These are phyloP conservation scores for Rhizophora mangle DNA, from an alignment of 345 rosid genomes.

Conservation along the genomic window DNA sequence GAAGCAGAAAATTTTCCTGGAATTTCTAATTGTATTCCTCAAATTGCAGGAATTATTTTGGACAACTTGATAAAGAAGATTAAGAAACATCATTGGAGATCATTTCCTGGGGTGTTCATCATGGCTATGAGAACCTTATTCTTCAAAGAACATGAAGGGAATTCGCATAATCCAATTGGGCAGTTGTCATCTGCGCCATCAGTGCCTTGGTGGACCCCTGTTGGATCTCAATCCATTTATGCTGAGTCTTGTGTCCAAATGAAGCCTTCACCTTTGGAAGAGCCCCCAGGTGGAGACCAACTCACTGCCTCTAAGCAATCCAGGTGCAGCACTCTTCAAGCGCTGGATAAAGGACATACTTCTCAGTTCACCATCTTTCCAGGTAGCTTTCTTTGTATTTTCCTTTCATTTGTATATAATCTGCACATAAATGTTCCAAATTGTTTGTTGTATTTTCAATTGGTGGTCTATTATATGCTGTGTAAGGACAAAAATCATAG, in stretches of 20 bases:
- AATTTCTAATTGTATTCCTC: background rate
- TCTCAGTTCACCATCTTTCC: slow-evolving; percentile 58
- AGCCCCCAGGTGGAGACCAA: slow-evolving; percentile 29
- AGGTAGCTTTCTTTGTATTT: slow-evolving; percentile 35
- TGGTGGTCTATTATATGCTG: no score
- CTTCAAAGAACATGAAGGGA: slow-evolving; percentile 65
- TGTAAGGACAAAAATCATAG: no score
- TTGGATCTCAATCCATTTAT: slow-evolving; percentile 49
- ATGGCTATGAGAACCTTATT: slow-evolving; percentile 76
- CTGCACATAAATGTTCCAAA: background rate
- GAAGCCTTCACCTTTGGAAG: slow-evolving; percentile 43
- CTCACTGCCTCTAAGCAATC: slow-evolving; percentile 37
- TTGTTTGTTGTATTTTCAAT: no score
- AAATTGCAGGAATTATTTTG: slow-evolving; percentile 34
- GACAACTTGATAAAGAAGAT: slow-evolving; percentile 11
- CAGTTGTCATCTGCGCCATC: slow-evolving; percentile 49
- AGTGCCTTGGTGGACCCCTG: slow-evolving; percentile 62
- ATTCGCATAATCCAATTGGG: slow-evolving; percentile 39
- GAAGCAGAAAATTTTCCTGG: background rate
- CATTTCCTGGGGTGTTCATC: slow-evolving; percentile 1
- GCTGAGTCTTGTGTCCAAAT: slow-evolving; percentile 45
- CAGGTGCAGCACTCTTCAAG: slow-evolving; percentile 26
- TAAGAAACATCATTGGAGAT: slow-evolving; percentile 5
- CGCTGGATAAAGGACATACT: slow-evolving; percentile 35
- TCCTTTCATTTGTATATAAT: background rate